Evolutionary conservation across 495 filamentous ascomycete species (phyloP), one percentile per base, ranked within the genome.

Genomic region (Poronia punctata): DNA sequence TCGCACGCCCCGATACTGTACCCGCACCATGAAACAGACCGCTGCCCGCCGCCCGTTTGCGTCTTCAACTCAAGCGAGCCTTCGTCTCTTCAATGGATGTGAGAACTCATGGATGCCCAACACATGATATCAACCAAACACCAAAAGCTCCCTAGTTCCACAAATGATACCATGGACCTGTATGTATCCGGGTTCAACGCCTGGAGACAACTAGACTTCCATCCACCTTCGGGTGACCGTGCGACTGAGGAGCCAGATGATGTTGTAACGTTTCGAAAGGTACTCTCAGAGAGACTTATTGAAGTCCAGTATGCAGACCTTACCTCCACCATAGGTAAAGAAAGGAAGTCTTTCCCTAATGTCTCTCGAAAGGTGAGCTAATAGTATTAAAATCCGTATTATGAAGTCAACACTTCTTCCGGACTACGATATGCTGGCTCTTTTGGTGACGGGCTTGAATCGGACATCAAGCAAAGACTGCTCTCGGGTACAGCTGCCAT

Each of bases 131-230:
- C 11, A 32, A 18, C 10, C 23, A 10, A 4, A 4, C 20, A 12
- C n/a, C n/a, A n/a, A n/a, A n/a, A n/a, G 9, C 32, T 35, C n/a
- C 12, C 36, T 26, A 23, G 25, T 39, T 7, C 9, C 40, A 11
- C 21, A 26, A 14, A 31, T n/a, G 20, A 38, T 16, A 21, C 26
- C 23, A 72, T 70, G 70, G 60, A 69, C 43, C 48, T 77, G 9
- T 69, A 66, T 36, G 72, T 63, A 35, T 40, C 65, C n/a, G 73
- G 73, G 28, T 65, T 67, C 54, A 77, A 77, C 48, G 66, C 68
- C 29, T 75, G 65, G 65, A 50, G 51, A 27, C 70, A 75, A 46
- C 56, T 75, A 32, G 38, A 53, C 3, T 70, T 72, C 35, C 32
- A 35, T 1, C 17, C 36, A 1, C 3, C 37, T 15, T n/a, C n/a